Evolutionary conservation across 495 filamentous ascomycete species (phyloP), one percentile per base, ranked within the genome.

Genomic region (Jackrogersella minutella): DNA sequence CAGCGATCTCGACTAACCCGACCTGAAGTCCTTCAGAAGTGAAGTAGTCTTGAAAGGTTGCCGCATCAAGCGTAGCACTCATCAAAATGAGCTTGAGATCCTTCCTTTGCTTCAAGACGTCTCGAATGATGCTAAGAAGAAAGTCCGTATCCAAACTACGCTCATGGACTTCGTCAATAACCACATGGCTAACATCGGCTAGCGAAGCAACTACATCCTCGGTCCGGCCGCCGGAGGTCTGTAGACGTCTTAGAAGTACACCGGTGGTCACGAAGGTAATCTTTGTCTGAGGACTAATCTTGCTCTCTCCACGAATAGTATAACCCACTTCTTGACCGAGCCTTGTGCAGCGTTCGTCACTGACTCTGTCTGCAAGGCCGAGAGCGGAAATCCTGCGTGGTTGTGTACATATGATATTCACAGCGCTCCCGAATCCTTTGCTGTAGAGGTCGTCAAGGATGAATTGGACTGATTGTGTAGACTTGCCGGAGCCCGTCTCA

Each of bases 161-260:
- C 75, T 99, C 95, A 77, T 99, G 95, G 17, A 99, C 96, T 76
- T 99, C 95, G 71, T 99, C 95, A 6, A 99, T 91, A 16, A 98
- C 90, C 16, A 99, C 87, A 78, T 99, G 96, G 57, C 91, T 97
- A 50, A 98, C 89, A 76, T 96, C 91, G 8, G 91, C 89, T 10
- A 99, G 75, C 59, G 90, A 91, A 44, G 87, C 86, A 11, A 91
- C 87, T 5, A 96, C 85, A 68, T 94, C 92, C 9, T 91, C 86
- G 41, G 85, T 84, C 28, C 86, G 83, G 34, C 90, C 91, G 24
- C 92, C 91, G 16, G 91, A 91, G 1, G 91, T 95, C 74, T 99
- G 95, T 36, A 99, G 81, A 5, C 92, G 86, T 54, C 96, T 81
- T 13, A 99, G 84, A 36, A 99, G 80, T n/a, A 99, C 94, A 84